phyloP scores from a whole-genome alignment of 257 asterid species.

The Jacaranda copaia region DNA sequence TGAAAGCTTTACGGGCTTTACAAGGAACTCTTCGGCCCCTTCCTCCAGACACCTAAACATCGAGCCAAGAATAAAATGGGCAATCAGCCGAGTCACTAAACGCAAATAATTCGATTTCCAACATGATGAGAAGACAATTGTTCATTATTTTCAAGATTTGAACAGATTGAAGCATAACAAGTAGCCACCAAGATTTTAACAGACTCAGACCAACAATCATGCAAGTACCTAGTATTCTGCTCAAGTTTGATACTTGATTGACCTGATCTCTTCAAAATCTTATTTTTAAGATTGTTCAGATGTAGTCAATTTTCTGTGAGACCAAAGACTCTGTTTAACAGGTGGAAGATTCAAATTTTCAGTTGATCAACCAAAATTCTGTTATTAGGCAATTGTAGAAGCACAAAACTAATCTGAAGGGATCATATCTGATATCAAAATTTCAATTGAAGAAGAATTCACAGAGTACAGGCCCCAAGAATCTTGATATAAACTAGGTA shows the following conservation, averaged over 20 bases:
- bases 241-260: neutral
- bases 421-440: no score
- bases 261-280: neutral
- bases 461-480: neutral
- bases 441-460: no score
- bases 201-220: no score
- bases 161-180: no score
- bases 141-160: no score
- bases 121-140: neutral
- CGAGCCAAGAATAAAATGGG: neutral
- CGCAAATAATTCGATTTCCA: neutral
- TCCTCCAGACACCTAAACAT: constrained; percentile 74
- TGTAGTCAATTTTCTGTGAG: neutral
- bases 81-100: neutral
- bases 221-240: no score
- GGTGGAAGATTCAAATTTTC: neutral
- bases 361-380: no score
- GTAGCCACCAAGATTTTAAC: no score
- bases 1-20: constrained; percentile 81
- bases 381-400: no score
- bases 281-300: neutral
- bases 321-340: neutral
- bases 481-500: neutral
- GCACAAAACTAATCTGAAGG: no score
- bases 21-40: constrained; percentile 87